A percentile compares a stretch with the other conserved stretches of the same genome.
Evolutionary conservation across 495 filamentous ascomycete species (phyloP).

Genomic region (Wilcoxina mikolae): DNA sequence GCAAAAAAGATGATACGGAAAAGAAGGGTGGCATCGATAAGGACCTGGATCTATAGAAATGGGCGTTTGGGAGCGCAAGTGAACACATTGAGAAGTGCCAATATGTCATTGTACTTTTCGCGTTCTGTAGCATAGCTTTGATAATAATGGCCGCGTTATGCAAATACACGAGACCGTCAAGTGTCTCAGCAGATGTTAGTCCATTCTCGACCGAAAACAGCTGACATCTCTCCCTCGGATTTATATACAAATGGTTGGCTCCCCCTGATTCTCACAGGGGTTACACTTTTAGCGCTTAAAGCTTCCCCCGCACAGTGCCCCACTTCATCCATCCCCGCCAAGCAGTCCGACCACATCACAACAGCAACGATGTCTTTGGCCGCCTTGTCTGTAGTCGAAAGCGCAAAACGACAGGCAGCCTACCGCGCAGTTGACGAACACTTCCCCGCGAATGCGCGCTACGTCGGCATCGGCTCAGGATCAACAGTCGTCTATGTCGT

Average conservation of each 20-base stretch:
- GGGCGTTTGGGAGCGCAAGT: neutral
- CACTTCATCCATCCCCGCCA: neutral
- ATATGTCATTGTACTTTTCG: neutral
- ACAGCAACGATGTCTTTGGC: neutral
- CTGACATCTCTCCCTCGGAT: too few species aligned
- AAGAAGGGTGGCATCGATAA: conserved; percentile 47
- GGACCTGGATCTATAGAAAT: conserved; percentile 32
- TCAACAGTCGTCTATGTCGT: conserved; percentile 92
- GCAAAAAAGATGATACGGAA: conserved; percentile 48
- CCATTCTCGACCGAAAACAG: too few species aligned
- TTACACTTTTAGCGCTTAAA: neutral
- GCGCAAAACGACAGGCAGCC: conserved; percentile 72
- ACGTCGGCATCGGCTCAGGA: conserved; percentile 85
- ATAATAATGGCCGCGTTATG: conserved; percentile 1
- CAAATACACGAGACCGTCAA: neutral
- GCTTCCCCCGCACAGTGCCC: neutral
- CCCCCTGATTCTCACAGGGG: too few species aligned
- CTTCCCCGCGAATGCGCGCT: conserved; percentile 54
- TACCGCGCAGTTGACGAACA: conserved; percentile 70
- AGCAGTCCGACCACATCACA: neutral
- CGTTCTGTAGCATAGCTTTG: conserved; percentile 3
- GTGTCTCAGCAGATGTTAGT: too few species aligned
- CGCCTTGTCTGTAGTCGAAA: conserved; percentile 43
- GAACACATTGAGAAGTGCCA: neutral
- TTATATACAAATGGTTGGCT: too few species aligned